Evolutionary conservation across 148 eudicot genomes (phyloP).

Genomic region (Arctostaphylos glauca): DNA sequence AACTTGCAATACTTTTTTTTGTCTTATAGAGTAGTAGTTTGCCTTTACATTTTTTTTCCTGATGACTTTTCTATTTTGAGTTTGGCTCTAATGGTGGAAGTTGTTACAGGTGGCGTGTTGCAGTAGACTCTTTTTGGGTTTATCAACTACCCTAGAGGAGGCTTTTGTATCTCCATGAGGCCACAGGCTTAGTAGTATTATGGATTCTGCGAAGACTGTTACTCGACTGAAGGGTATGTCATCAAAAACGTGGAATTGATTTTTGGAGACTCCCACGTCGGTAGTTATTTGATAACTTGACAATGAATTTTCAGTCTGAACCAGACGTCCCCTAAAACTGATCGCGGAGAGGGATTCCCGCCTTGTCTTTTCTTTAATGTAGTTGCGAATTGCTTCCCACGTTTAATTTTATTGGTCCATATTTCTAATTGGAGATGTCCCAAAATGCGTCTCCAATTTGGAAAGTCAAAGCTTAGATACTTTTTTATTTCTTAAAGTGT

Average conservation of each 20-base stretch:
- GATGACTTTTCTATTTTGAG: neutral
- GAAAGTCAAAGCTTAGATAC: neutral
- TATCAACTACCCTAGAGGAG: constrained; percentile 16
- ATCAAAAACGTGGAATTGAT: neutral
- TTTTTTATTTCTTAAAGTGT: neutral
- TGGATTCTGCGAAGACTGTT: constrained; percentile 51
- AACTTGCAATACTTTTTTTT: neutral
- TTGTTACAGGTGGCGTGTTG: constrained; percentile 12
- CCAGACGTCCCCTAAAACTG: neutral
- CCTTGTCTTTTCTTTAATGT: neutral
- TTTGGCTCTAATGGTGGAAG: neutral
- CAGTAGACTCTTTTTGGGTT: constrained; percentile 14
- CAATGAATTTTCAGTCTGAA: neutral
- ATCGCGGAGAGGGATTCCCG: neutral
- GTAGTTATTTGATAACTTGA: neutral
- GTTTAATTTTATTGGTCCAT: neutral
- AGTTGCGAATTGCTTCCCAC: neutral
- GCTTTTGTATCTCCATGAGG: constrained; percentile 55
- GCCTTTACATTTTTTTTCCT: neutral
- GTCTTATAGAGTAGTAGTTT: neutral
- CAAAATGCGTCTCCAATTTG: neutral
- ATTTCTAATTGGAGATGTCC: neutral
- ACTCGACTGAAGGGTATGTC: constrained; percentile 49
- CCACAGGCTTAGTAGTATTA: constrained; percentile 65
- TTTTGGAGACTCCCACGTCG: neutral